Evolutionary conservation across 306 rosid genomes (phyloP).

Genomic region (Prunus dulcis): DNA sequence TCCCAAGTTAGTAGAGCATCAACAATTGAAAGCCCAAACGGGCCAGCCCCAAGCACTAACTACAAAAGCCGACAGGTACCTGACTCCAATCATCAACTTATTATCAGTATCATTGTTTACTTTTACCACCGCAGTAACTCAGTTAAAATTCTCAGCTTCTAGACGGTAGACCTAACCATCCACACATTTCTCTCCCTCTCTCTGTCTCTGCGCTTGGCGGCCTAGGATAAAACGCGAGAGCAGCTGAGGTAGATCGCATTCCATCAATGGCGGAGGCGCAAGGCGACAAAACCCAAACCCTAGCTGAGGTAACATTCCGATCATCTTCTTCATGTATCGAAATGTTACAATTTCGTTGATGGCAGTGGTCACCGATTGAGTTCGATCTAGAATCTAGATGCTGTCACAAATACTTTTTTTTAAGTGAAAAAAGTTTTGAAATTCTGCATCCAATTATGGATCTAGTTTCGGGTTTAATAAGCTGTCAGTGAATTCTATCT

Average conservation of each 20-base stretch:
- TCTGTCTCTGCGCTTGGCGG: conserved; percentile 13
- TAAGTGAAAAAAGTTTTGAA: not conserved
- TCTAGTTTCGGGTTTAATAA: conserved; percentile 7
- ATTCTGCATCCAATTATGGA: not conserved
- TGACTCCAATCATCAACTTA: not conserved
- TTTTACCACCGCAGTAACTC: not conserved
- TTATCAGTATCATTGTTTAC: not conserved
- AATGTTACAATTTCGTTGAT: not conserved
- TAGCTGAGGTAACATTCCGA: conserved; percentile 54
- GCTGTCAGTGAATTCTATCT: not conserved
- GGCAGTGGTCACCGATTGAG: not conserved
- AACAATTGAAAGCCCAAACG: not conserved
- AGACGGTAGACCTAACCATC: conserved; percentile 2
- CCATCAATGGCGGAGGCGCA: conserved; percentile 73
- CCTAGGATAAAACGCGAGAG: conserved; percentile 12
- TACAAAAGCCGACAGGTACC: not conserved
- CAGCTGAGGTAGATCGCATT: conserved; percentile 15
- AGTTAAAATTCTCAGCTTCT: not conserved
- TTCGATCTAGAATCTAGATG: conserved; percentile 17
- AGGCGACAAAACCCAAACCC: conserved; percentile 43
- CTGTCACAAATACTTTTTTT: not conserved
- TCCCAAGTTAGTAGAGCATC: not conserved
- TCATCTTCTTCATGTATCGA: not conserved
- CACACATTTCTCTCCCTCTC: not conserved
- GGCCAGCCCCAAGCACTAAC: not conserved